These are phyloP conservation scores for Populus simonii DNA, from an alignment of 345 rosid species.

Conservation along the genomic window DNA sequence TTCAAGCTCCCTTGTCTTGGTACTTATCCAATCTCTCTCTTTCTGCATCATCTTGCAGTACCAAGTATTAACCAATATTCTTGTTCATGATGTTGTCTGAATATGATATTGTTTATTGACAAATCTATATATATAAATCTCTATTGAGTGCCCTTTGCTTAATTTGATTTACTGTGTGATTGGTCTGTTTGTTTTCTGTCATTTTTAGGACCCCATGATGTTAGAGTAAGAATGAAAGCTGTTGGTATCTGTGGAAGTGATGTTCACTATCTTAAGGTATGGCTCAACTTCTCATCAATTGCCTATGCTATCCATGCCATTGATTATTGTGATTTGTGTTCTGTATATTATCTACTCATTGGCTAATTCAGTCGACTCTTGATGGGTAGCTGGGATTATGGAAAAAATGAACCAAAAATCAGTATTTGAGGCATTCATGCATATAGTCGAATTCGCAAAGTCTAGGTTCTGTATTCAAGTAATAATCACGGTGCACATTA, in stretches of 20 bases:
- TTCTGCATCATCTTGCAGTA: too few species aligned
- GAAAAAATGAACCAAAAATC: neutral
- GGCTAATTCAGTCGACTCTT: neutral
- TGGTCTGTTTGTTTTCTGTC: neutral
- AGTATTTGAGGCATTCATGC: neutral
- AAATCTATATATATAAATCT: neutral
- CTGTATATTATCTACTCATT: neutral
- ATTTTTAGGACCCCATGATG: slow-evolving; percentile 69
- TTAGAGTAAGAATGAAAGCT: slow-evolving; percentile 75
- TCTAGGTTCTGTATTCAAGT: too few species aligned
- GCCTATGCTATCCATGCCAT: neutral
- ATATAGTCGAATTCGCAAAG: too few species aligned
- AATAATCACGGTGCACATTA: too few species aligned
- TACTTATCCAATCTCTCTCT: slow-evolving; percentile 14
- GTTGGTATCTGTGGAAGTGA: slow-evolving; percentile 94
- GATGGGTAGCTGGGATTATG: neutral
- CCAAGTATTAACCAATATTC: too few species aligned
- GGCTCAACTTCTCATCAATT: neutral
- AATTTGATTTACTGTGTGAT: neutral
- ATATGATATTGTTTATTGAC: neutral
- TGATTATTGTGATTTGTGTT: neutral
- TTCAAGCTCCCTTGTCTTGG: slow-evolving; percentile 72
- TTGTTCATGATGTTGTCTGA: too few species aligned
- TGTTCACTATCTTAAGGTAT: slow-evolving; percentile 89
- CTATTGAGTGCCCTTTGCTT: neutral